phyloP scores from a whole-genome alignment of 129 eudicot genomes.

The Calendula officinalis region DNA sequence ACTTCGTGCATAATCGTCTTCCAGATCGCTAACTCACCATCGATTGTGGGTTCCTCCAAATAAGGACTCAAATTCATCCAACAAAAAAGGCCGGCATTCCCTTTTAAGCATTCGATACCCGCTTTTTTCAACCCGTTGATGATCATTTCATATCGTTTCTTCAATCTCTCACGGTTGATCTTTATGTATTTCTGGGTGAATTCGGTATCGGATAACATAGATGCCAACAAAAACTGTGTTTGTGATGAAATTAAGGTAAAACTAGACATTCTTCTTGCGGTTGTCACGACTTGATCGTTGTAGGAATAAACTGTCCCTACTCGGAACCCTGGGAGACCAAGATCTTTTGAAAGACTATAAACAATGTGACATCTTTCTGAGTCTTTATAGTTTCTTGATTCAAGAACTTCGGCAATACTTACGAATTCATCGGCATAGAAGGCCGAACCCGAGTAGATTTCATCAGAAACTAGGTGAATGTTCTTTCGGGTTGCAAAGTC shows the following conservation, averaged over 20 bases:
- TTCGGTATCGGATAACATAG: constrained; percentile 63
- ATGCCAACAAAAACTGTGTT: constrained; percentile 77
- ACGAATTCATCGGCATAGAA: constrained; percentile 61
- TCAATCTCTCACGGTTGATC: constrained; percentile 68
- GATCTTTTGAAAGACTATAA: constrained; percentile 83
- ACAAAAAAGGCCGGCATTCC: constrained; percentile 91
- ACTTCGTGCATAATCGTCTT: constrained; percentile 53
- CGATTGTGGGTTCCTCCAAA: constrained; percentile 46
- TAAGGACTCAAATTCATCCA: constrained; percentile 87
- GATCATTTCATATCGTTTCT: constrained; percentile 60
- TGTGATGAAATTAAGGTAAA: constrained; percentile 89
- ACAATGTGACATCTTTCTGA: constrained; percentile 89
- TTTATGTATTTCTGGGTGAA: constrained; percentile 62
- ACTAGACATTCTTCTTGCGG: constrained; percentile 95
- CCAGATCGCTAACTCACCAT: constrained; percentile 69
- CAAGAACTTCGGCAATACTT: constrained; percentile 75
- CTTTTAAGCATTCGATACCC: constrained; percentile 73
- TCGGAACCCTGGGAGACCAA: constrained; percentile 90
- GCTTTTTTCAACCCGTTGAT: constrained; percentile 60
- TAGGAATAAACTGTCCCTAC: constrained; percentile 84
- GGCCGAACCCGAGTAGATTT: constrained; percentile 91
- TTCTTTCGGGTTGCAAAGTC: constrained; percentile 58
- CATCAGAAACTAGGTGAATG: constrained; percentile 87
- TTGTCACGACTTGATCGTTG: constrained; percentile 77
- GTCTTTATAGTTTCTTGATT: constrained; percentile 47